These are phyloP conservation scores for Cryptococcus deneoformans DNA, from an alignment of 1,284 basidiomycete species.

Conservation along the genomic window DNA sequence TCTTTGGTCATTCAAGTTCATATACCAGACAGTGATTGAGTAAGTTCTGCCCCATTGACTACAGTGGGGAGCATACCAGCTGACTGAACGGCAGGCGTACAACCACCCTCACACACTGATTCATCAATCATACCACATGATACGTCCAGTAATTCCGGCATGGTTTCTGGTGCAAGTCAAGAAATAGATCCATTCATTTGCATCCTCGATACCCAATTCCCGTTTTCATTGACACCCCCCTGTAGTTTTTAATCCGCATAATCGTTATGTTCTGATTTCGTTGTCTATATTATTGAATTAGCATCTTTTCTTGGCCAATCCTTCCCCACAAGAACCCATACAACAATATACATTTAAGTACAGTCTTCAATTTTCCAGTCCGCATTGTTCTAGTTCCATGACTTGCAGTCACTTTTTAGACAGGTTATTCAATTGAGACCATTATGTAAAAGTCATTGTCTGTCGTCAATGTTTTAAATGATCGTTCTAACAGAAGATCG, in stretches of 20 bases:
- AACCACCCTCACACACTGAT: constrained; percentile 11
- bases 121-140: background rate
- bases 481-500: background rate
- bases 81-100: constrained; percentile 6
- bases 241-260: constrained; percentile 1
- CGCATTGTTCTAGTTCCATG: background rate
- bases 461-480: background rate
- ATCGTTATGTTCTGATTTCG: constrained; percentile 1
- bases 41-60: constrained; percentile 53
- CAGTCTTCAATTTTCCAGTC: background rate
- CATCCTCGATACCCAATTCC: background rate
- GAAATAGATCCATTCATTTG: background rate
- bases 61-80: background rate
- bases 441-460: background rate
- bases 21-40: constrained; percentile 86
- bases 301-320: background rate
- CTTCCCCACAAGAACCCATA: background rate
- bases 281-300: constrained; percentile 1
- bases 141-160: background rate
- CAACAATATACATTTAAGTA: background rate
- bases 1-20: constrained; percentile 86
- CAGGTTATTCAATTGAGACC: background rate
- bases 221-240: background rate
- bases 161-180: too few relatives aligned
- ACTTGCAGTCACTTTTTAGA: background rate